These are phyloP conservation scores for Apiospora arundinis DNA, from an alignment of 2,329 filamentous ascomycete genomes.

Conservation along the genomic window DNA sequence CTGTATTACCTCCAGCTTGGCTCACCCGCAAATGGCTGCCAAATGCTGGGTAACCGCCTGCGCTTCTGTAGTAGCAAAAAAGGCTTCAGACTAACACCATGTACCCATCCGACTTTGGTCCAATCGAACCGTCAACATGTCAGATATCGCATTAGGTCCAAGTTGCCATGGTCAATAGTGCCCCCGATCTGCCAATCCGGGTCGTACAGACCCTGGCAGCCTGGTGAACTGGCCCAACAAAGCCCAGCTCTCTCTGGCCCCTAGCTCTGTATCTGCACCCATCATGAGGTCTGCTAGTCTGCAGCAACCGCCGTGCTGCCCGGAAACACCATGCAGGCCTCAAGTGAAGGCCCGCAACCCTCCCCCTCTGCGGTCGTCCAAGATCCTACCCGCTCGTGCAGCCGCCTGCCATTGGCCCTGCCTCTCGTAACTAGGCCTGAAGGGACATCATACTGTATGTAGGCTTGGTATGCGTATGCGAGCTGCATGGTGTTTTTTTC, in stretches of 20 bases:
- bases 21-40: conserved; percentile 32
- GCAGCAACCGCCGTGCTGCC: conserved; percentile 31
- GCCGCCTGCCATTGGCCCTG: conserved; percentile 15
- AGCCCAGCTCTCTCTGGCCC: too few species aligned
- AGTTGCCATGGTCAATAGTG: conserved; percentile 29
- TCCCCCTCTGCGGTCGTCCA: conserved; percentile 16
- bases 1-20: conserved; percentile 1
- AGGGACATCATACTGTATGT: background rate
- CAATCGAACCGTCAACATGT: conserved; percentile 33
- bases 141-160: background rate
- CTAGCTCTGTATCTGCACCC: conserved; percentile 15
- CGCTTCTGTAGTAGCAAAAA: conserved; percentile 20
- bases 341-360: conserved; percentile 21
- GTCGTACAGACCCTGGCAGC: background rate
- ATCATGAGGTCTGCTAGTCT: conserved; percentile 35
- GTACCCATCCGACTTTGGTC: conserved; percentile 21
- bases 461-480: background rate
- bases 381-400: conserved; percentile 21
- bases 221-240: too few species aligned
- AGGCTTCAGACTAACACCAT: background rate
- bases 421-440: background rate
- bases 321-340: conserved; percentile 19
- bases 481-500: background rate
- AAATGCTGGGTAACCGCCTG: conserved; percentile 35
- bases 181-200: conserved; percentile 4